These are phyloP conservation scores for Eucalyptus caleyi DNA, from an alignment of 345 rosid genomes.

Conservation along the genomic window DNA sequence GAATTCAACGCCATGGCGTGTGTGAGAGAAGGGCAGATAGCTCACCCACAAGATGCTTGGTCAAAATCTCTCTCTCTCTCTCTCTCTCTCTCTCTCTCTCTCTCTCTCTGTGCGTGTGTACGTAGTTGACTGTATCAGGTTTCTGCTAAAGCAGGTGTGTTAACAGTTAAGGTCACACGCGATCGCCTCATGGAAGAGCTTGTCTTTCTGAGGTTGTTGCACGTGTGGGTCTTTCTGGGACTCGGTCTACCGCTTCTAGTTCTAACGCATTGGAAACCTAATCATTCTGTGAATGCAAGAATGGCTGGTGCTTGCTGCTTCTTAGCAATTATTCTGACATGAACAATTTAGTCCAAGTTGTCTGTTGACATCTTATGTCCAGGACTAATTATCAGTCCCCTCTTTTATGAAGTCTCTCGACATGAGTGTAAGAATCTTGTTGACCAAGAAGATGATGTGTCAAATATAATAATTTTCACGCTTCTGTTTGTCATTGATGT, in stretches of 20 bases:
- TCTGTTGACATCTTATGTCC: background rate
- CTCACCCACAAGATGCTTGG: conserved; percentile 87
- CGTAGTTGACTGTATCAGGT: background rate
- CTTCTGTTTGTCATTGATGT: background rate
- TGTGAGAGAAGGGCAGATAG: conserved; percentile 79
- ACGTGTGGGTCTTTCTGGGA: background rate
- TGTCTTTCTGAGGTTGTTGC: background rate
- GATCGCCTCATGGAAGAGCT: background rate
- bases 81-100: conserved; percentile 1
- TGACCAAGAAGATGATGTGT: background rate
- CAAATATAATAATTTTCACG: background rate
- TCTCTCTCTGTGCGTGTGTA: background rate
- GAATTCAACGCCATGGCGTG: conserved; percentile 92
- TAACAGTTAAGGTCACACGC: conserved; percentile 1
- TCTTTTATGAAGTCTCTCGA: background rate
- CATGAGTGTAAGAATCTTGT: background rate
- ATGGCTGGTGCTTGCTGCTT: background rate
- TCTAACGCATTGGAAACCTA: background rate
- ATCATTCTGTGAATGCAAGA: background rate
- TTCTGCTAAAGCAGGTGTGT: background rate
- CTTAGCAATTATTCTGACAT: background rate
- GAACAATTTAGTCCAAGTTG: background rate
- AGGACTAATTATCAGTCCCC: background rate
- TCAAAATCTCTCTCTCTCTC: conserved; percentile 14
- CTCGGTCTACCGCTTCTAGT: background rate